phyloP scores from a whole-genome alignment of 1,139 yeast species.

The Spencermartinsiella ligniputridi region DNA sequence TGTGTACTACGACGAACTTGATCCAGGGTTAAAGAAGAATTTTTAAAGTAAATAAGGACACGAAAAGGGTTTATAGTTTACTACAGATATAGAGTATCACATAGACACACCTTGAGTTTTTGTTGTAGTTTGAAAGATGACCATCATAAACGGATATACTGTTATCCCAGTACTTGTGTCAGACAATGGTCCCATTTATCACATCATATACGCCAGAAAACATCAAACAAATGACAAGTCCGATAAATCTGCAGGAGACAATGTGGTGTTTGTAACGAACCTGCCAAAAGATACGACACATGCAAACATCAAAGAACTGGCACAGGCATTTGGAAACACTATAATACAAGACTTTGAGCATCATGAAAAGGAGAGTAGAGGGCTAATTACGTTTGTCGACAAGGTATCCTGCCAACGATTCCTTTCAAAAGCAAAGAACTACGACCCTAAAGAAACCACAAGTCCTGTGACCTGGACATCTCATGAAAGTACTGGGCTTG shows the following conservation, averaged over 20 bases:
- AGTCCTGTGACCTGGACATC: not conserved
- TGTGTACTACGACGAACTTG: too few relatives aligned
- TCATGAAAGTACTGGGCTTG: not conserved
- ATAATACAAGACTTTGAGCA: constrained; percentile 46
- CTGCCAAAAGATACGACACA: constrained; percentile 61
- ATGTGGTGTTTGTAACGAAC: constrained; percentile 70
- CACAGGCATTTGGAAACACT: constrained; percentile 55
- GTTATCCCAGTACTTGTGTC: constrained; percentile 47
- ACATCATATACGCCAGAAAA: constrained; percentile 28
- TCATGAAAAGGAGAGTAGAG: constrained; percentile 39
- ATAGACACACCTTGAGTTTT: too few relatives aligned
- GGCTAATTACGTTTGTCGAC: constrained; percentile 71
- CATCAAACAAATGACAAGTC: constrained; percentile 25
- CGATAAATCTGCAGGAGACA: constrained; percentile 33
- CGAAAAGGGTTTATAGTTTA: too few relatives aligned
- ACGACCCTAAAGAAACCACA: constrained; percentile 9
- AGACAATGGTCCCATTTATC: constrained; percentile 26
- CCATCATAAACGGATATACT: constrained; percentile 46
- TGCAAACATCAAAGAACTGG: constrained; percentile 50
- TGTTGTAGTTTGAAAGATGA: too few relatives aligned
- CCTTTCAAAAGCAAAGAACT: constrained; percentile 43
- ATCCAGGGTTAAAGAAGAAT: too few relatives aligned
- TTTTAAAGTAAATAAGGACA: too few relatives aligned
- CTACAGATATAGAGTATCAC: too few relatives aligned
- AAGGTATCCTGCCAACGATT: constrained; percentile 68